Percentiles rank a stretch among this genome's conserved stretches.
phyloP scores from a whole-genome alignment of 768 basidiomycete genomes.

The Lentinula aciculospora region DNA sequence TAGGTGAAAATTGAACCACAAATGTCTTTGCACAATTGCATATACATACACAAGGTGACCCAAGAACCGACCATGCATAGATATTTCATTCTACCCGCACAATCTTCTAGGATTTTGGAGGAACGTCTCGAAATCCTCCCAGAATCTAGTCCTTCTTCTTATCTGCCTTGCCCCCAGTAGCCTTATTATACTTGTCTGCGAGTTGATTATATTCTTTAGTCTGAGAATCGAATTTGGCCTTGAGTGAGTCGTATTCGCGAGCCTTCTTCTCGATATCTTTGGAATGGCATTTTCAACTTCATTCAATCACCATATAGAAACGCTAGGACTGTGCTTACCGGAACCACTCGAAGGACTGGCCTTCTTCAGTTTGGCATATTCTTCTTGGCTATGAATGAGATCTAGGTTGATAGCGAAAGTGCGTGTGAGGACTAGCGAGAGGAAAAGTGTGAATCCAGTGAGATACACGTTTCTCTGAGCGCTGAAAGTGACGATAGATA shows the following conservation, averaged over 20 bases:
- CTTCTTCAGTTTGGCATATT: slow-evolving; percentile 72
- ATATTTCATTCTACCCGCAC: too few relatives aligned
- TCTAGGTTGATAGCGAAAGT: slow-evolving; percentile 91
- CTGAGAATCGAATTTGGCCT: slow-evolving; percentile 54
- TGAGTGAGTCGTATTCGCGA: slow-evolving; percentile 35
- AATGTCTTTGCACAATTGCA: too few relatives aligned
- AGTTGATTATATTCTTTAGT: slow-evolving; percentile 57
- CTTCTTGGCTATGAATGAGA: slow-evolving; percentile 85
- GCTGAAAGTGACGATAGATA: slow-evolving; percentile 29
- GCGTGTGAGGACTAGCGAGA: slow-evolving; percentile 90
- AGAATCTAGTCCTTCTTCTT: slow-evolving; percentile 36
- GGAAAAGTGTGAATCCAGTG: slow-evolving; percentile 91
- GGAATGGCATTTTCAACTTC: background rate
- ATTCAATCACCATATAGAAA: background rate
- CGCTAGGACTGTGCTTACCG: background rate
- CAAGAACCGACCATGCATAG: too few relatives aligned
- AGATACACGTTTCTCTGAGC: slow-evolving; percentile 90
- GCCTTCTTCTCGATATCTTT: background rate
- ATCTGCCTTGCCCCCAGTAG: slow-evolving; percentile 41
- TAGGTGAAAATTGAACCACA: too few relatives aligned
- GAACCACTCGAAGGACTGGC: background rate
- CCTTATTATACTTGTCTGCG: slow-evolving; percentile 47
- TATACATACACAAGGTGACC: too few relatives aligned
- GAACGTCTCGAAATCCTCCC: too few relatives aligned
- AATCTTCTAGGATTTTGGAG: too few relatives aligned